These are phyloP conservation scores for Onygenales sp. DNA, from an alignment of 2,329 filamentous ascomycete species.

Conservation along the genomic window DNA sequence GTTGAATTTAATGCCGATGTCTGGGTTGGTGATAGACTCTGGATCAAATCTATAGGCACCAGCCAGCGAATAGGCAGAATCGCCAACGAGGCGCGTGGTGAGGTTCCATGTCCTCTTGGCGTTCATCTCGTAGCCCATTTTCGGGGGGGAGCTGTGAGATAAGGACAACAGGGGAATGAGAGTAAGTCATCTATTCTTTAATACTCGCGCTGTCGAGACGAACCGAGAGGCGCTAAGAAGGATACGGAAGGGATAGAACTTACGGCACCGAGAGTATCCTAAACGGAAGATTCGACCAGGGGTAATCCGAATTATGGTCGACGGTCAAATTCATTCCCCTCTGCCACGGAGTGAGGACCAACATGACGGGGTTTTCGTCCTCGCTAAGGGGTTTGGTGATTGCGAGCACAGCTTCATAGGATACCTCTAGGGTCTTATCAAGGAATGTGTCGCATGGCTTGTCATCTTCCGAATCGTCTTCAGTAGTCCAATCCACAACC, in stretches of 20 bases:
- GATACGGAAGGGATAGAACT: background rate
- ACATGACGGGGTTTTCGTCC: slow-evolving; percentile 1
- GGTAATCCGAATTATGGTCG: background rate
- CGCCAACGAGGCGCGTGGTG: background rate
- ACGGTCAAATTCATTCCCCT: background rate
- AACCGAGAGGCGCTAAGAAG: background rate
- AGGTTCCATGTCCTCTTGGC: background rate
- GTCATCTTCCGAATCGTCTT: background rate
- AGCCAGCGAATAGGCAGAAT: background rate
- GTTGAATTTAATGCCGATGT: background rate
- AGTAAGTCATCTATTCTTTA: background rate
- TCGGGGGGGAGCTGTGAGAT: background rate
- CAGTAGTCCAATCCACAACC: slow-evolving; percentile 1
- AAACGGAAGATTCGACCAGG: background rate
- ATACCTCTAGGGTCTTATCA: background rate
- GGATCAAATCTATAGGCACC: background rate
- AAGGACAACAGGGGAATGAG: background rate
- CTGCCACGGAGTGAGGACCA: slow-evolving; percentile 1
- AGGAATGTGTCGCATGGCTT: background rate
- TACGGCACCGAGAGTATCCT: background rate
- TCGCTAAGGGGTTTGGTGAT: background rate
- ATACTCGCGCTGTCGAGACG: background rate
- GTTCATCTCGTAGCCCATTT: background rate
- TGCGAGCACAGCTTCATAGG: background rate
- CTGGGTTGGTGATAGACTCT: background rate